Conservation (phyloP, 805 yeast species). For the Wickerhamomyces tratensis region DNA sequence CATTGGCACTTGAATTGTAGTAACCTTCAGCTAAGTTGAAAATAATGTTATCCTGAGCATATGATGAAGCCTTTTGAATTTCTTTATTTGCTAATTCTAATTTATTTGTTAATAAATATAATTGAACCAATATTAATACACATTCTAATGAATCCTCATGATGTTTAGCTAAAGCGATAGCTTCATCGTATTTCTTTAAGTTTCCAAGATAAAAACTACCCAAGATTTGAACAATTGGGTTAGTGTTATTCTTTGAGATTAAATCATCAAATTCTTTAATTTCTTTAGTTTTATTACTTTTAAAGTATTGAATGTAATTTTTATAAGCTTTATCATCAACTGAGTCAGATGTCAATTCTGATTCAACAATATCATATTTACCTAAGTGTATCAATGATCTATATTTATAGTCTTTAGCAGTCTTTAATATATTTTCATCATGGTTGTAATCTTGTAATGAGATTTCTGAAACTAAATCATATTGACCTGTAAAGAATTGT, state of each 20-base stretch:
- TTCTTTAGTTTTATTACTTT: constrained; percentile 10
- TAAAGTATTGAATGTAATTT: constrained; percentile 17
- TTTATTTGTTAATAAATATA: constrained; percentile 30
- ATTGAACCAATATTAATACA: constrained; percentile 29
- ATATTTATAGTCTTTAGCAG: constrained; percentile 22
- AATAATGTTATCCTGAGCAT: constrained; percentile 64
- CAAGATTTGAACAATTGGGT: constrained; percentile 26
- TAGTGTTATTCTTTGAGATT: constrained; percentile 10
- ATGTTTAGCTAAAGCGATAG: constrained; percentile 26
- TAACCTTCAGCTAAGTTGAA: constrained; percentile 77
- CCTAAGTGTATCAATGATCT: constrained; percentile 23
- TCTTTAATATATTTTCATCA: constrained; percentile 12
- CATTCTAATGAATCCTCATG: constrained; percentile 32
- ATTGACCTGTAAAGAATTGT: constrained; percentile 54
- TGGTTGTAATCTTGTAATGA: constrained; percentile 29
- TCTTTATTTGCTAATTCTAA: constrained; percentile 36
- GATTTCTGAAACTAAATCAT: constrained; percentile 31
- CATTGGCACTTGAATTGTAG: constrained; percentile 34
- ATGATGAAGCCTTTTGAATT: constrained; percentile 32
- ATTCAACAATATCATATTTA: constrained; percentile 10
- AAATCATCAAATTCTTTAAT: constrained; percentile 10
- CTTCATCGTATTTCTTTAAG: constrained; percentile 31
- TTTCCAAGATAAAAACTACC: constrained; percentile 32
- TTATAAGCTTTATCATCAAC: constrained; percentile 21
- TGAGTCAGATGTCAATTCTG: constrained; percentile 1